Percentiles rank a stretch among this genome's conserved stretches.
Conservation (phyloP, 495 filamentous ascomycete species). For the Xylaria longipes region DNA sequence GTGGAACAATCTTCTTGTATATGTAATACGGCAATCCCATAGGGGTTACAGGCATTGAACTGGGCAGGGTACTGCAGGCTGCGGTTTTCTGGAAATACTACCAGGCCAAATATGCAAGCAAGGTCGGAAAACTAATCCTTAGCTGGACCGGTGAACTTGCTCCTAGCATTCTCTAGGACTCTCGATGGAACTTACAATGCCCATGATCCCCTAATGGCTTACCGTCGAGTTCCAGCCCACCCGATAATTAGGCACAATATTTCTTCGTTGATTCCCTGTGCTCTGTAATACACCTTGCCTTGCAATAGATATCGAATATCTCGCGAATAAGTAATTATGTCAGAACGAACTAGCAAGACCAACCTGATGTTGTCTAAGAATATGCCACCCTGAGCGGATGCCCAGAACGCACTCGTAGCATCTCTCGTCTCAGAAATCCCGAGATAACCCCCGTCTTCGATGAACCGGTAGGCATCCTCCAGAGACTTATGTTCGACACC, state of each 20-base stretch:
- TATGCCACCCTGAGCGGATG: background rate
- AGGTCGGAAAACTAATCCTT: no score
- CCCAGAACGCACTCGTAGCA: background rate
- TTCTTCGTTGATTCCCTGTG: background rate
- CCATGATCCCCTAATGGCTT: background rate
- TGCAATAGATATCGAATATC: background rate
- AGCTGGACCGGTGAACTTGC: background rate
- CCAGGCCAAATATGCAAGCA: background rate
- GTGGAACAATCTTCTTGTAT: background rate
- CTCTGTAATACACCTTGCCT: background rate
- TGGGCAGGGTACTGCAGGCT: background rate
- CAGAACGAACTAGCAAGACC: no score
- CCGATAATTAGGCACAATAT: background rate
- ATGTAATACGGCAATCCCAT: background rate
- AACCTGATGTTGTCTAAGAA: background rate
- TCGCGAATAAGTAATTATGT: background rate
- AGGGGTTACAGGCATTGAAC: background rate
- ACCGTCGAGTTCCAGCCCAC: background rate
- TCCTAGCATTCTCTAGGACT: background rate
- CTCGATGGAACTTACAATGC: background rate
- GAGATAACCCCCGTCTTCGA: background rate
- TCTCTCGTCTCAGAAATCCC: background rate
- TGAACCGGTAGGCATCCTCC: background rate
- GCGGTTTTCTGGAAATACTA: background rate
- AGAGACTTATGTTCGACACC: background rate